Evolutionary conservation across 2,329 filamentous ascomycete genomes (phyloP).

Genomic region (Colletotrichum trifolii): DNA sequence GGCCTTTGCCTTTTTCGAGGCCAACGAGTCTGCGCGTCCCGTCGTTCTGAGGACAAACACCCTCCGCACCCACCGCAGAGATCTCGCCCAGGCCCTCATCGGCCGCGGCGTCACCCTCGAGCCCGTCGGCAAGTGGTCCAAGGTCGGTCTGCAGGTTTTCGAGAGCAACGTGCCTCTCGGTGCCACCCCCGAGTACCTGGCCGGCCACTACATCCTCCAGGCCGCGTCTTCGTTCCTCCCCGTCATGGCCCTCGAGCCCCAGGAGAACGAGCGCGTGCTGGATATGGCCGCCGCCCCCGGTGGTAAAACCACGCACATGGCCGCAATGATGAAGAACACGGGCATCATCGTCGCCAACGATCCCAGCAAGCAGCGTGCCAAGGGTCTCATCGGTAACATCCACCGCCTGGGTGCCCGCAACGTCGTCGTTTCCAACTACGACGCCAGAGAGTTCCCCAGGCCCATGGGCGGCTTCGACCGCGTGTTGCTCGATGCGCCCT

Average conservation of each 20-base stretch:
- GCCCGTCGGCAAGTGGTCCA: conserved; percentile 98
- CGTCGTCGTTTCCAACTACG: conserved; percentile 94
- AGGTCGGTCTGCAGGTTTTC: conserved; percentile 96
- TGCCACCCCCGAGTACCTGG: conserved; percentile 96
- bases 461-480: conserved; percentile 97
- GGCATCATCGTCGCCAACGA: conserved; percentile 97
- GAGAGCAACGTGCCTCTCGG: conserved; percentile 87
- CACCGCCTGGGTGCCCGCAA: conserved; percentile 90
- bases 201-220: conserved; percentile 97
- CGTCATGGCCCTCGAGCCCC: conserved; percentile 95
- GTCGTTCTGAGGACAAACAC: conserved; percentile 98
- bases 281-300: conserved; percentile 96
- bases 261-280: conserved; percentile 86
- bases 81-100: conserved; percentile 92
- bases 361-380: conserved; percentile 90
- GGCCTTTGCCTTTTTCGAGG: conserved; percentile 98
- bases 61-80: conserved; percentile 78
- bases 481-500: conserved; percentile 86
- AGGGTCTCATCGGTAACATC: conserved; percentile 98
- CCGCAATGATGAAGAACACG: conserved; percentile 98
- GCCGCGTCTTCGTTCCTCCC: conserved; percentile 96
- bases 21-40: conserved; percentile 93
- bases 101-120: conserved; percentile 96
- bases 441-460: conserved; percentile 91
- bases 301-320: conserved; percentile 95